Percentiles rank a stretch among this genome's conserved stretches.
phyloP scores from a whole-genome alignment of 345 rosid species.

The Cardamine occulta region DNA sequence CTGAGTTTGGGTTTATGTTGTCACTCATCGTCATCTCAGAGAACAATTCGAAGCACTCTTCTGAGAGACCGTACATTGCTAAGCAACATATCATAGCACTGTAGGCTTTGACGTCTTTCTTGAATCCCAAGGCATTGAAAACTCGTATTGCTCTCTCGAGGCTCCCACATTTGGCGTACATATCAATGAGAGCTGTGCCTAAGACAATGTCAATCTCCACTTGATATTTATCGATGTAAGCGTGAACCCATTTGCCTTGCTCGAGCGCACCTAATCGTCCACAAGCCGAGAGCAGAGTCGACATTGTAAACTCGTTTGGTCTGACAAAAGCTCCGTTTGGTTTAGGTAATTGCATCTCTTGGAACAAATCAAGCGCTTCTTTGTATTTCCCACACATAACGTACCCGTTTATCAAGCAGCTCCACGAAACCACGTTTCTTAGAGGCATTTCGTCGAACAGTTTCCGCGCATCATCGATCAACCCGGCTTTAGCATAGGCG shows the following conservation, averaged over 20 bases:
- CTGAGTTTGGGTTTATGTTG: conserved; percentile 58
- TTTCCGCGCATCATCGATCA: conserved; percentile 45
- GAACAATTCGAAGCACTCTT: conserved; percentile 56
- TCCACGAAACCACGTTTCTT: conserved; percentile 62
- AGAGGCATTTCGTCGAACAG: conserved; percentile 59
- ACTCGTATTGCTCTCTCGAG: conserved; percentile 50
- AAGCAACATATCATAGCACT: conserved; percentile 57
- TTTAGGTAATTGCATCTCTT: conserved; percentile 50
- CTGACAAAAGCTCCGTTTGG: conserved; percentile 23
- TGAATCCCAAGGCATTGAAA: conserved; percentile 41
- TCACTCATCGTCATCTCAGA: conserved; percentile 49
- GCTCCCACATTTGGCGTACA: conserved; percentile 68
- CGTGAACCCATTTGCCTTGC: conserved; percentile 57
- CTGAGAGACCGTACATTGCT: conserved; percentile 49
- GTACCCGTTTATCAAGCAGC: conserved; percentile 57
- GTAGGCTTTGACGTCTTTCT: conserved; percentile 61
- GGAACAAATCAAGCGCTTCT: conserved; percentile 53
- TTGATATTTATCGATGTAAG: conserved; percentile 48
- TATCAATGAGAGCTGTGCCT: conserved; percentile 61
- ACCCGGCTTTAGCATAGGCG: conserved; percentile 45
- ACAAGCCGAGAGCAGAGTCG: conserved; percentile 59
- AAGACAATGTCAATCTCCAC: conserved; percentile 54
- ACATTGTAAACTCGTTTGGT: conserved; percentile 59
- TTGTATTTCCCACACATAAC: conserved; percentile 52
- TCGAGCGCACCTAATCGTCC: conserved; percentile 57